Conservation (phyloP, 345 rosid species). For the Theobroma cacao region DNA sequence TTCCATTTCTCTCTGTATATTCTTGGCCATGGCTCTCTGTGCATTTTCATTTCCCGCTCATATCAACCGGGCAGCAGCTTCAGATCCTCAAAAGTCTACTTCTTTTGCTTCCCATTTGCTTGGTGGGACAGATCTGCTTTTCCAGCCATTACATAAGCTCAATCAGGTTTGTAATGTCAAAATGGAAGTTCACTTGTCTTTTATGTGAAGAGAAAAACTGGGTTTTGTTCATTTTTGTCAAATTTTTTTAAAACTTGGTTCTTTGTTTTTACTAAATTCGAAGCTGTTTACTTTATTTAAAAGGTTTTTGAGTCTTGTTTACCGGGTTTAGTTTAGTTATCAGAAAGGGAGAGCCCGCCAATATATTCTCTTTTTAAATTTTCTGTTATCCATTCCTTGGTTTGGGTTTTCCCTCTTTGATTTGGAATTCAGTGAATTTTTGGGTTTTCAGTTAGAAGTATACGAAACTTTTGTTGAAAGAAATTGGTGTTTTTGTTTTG, state of each 20-base stretch:
- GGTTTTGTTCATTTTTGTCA: slow-evolving; percentile 11
- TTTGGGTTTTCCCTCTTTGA: neutral
- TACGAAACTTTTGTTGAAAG: slow-evolving; percentile 10
- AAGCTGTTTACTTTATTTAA: neutral
- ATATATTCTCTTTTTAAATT: neutral
- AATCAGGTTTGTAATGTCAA: slow-evolving; percentile 34
- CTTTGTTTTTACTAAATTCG: neutral
- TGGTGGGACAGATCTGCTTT: slow-evolving; percentile 46
- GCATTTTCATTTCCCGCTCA: slow-evolving; percentile 64
- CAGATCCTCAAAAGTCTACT: slow-evolving; percentile 40
- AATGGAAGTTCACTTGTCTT: slow-evolving; percentile 10
- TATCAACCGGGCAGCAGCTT: slow-evolving; percentile 29
- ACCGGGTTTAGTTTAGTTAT: neutral
- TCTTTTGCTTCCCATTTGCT: slow-evolving; percentile 39
- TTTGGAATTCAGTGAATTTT: slow-evolving; percentile 7
- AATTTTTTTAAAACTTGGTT: neutral
- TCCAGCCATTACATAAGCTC: slow-evolving; percentile 36
- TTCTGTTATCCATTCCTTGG: neutral
- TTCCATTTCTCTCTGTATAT: neutral
- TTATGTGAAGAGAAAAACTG: slow-evolving; percentile 10
- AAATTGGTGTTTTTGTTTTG: slow-evolving; percentile 24
- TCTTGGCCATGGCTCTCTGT: slow-evolving; percentile 58
- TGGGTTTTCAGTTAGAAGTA: neutral
- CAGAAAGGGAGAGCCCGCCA: neutral
- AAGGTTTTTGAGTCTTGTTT: neutral